Evolutionary conservation across 306 rosid species (phyloP).

Genomic region (Quercus wislizeni): DNA sequence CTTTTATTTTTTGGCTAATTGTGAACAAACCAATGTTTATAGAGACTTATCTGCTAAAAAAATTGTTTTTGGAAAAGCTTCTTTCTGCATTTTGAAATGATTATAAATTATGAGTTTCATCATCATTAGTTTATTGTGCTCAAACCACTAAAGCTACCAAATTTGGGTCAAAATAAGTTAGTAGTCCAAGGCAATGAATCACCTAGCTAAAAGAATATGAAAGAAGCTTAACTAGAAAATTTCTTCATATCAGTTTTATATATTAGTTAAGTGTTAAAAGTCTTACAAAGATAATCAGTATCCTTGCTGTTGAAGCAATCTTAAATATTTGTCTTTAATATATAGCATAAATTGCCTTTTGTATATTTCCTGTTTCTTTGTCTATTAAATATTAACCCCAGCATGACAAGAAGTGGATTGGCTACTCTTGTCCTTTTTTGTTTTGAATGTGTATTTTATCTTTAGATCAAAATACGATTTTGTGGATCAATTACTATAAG

Average conservation of each 20-base stretch:
- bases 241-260: slow-evolving; percentile 1
- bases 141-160: background rate
- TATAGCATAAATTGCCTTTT: background rate
- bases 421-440: slow-evolving; percentile 6
- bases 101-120: background rate
- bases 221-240: background rate
- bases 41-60: background rate
- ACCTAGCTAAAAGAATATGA: background rate
- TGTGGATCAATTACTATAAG: background rate
- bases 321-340: background rate
- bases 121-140: slow-evolving; percentile 1
- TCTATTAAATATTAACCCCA: background rate
- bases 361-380: background rate
- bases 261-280: background rate
- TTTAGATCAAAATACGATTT: background rate
- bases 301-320: slow-evolving; percentile 25
- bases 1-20: background rate
- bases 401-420: background rate
- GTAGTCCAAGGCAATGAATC: background rate
- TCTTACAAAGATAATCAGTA: slow-evolving; percentile 3
- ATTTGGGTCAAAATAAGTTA: background rate
- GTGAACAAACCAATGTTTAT: background rate
- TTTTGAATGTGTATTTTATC: background rate
- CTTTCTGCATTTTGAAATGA: background rate
- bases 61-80: background rate